phyloP scores from a whole-genome alignment of 192 early-diverging fungal species.

The Borealophlyctis nickersoniae region DNA sequence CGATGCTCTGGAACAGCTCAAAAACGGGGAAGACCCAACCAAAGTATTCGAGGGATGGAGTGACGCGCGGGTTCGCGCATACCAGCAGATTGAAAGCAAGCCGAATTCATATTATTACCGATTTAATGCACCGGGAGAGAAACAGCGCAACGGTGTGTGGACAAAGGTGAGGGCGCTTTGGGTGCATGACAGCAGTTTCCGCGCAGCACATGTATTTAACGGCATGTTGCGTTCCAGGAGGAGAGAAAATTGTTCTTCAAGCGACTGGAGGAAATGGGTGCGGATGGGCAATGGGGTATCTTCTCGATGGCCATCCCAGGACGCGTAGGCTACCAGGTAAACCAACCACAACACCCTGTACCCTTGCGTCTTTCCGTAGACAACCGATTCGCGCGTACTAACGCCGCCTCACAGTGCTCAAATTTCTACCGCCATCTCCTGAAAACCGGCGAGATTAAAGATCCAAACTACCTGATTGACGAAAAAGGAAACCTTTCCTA shows the following conservation, averaged over 20 bases:
- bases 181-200: neutral
- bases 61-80: constrained; percentile 87
- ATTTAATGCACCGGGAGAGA: constrained; percentile 95
- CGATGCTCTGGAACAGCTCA: constrained; percentile 83
- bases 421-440: constrained; percentile 93
- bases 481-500: constrained; percentile 89
- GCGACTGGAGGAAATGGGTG: constrained; percentile 80
- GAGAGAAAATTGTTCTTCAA: constrained; percentile 84
- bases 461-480: constrained; percentile 90
- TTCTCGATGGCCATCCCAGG: constrained; percentile 95
- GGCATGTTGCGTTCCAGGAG: constrained; percentile 39
- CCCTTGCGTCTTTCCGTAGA: neutral
- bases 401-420: constrained; percentile 63
- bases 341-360: constrained; percentile 4
- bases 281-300: constrained; percentile 95
- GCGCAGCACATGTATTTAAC: neutral
- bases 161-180: constrained; percentile 47
- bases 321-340: constrained; percentile 91
- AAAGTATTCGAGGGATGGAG: constrained; percentile 97
- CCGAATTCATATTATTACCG: constrained; percentile 98
- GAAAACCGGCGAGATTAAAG: constrained; percentile 80
- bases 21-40: constrained; percentile 70
- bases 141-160: constrained; percentile 90
- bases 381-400: neutral
- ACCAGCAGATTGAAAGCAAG: constrained; percentile 87